Conservation (phyloP, 2,329 filamentous ascomycete genomes). For the Chrysoporthe deuterocubensis region DNA sequence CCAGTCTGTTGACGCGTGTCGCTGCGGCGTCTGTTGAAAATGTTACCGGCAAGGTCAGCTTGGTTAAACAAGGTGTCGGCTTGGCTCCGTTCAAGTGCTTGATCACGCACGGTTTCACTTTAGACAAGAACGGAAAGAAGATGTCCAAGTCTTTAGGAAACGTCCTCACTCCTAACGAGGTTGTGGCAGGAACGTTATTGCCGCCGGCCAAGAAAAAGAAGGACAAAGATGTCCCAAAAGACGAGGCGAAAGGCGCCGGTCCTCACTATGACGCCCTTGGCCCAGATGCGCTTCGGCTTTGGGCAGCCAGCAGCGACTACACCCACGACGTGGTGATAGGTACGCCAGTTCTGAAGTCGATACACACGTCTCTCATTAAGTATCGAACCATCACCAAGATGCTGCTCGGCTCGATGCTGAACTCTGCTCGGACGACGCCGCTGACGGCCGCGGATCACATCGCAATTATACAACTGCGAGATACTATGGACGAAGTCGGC, state of each 20-base stretch:
- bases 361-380: slow-evolving; percentile 80
- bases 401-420: slow-evolving; percentile 75
- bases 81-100: slow-evolving; percentile 79
- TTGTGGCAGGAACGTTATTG: slow-evolving; percentile 82
- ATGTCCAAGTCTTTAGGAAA: slow-evolving; percentile 99
- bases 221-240: slow-evolving; percentile 54
- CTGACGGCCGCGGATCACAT: slow-evolving; percentile 71
- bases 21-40: slow-evolving; percentile 58
- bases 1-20: slow-evolving; percentile 85
- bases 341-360: slow-evolving; percentile 73
- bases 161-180: slow-evolving; percentile 76
- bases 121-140: slow-evolving; percentile 89
- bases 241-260: slow-evolving; percentile 33
- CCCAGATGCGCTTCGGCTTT: slow-evolving; percentile 84
- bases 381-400: slow-evolving; percentile 91
- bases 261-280: slow-evolving; percentile 71
- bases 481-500: slow-evolving; percentile 67
- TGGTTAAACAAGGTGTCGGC: slow-evolving; percentile 41
- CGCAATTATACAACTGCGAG: slow-evolving; percentile 73
- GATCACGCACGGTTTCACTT: slow-evolving; percentile 94
- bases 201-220: slow-evolving; percentile 68
- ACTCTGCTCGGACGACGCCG: slow-evolving; percentile 53
- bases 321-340: slow-evolving; percentile 86
- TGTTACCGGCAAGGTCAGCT: slow-evolving; percentile 36
- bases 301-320: slow-evolving; percentile 91